Percentiles rank a stretch among this genome's conserved stretches.
phyloP scores from a whole-genome alignment of 1,284 basidiomycete genomes.

The Ganoderma leucocontextum region DNA sequence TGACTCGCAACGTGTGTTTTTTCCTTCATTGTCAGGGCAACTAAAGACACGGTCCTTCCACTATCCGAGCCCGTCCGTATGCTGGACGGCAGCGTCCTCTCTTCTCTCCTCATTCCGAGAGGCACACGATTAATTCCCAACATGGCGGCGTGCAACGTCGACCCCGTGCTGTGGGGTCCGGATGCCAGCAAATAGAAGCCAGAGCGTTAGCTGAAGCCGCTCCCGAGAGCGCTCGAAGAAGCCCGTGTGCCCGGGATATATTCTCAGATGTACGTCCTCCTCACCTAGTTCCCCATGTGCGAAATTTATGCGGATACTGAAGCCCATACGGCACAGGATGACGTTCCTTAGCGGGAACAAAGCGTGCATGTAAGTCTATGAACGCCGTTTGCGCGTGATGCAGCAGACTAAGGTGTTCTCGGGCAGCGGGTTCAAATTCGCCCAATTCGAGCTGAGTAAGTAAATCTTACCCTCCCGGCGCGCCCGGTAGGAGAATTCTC shows the following conservation, averaged over 20 bases:
- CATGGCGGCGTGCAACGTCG: constrained; percentile 51
- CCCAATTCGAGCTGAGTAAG: constrained; percentile 45
- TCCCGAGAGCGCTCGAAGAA: constrained; percentile 25
- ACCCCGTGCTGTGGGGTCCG: constrained; percentile 59
- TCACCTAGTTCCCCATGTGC: background rate
- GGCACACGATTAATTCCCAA: constrained; percentile 57
- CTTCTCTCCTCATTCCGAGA: constrained; percentile 49
- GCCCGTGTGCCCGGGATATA: constrained; percentile 34
- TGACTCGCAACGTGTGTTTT: background rate
- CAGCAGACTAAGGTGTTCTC: background rate
- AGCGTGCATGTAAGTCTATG: constrained; percentile 42
- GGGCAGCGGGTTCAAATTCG: constrained; percentile 43
- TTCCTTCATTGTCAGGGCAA: constrained; percentile 22
- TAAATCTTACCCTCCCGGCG: constrained; percentile 12
- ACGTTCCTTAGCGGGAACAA: constrained; percentile 44
- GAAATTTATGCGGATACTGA: background rate
- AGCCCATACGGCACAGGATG: constrained; percentile 31
- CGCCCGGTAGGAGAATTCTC: background rate
- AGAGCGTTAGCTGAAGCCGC: constrained; percentile 37
- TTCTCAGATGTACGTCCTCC: constrained; percentile 31
- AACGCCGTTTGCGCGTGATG: background rate
- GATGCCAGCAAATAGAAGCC: constrained; percentile 60
- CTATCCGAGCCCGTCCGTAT: constrained; percentile 30
- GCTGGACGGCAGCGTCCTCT: constrained; percentile 42
- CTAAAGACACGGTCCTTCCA: constrained; percentile 34